Base-by-base conservation (phyloP, 768 basidiomycete species). In the Podaxis rugospora region DNA sequence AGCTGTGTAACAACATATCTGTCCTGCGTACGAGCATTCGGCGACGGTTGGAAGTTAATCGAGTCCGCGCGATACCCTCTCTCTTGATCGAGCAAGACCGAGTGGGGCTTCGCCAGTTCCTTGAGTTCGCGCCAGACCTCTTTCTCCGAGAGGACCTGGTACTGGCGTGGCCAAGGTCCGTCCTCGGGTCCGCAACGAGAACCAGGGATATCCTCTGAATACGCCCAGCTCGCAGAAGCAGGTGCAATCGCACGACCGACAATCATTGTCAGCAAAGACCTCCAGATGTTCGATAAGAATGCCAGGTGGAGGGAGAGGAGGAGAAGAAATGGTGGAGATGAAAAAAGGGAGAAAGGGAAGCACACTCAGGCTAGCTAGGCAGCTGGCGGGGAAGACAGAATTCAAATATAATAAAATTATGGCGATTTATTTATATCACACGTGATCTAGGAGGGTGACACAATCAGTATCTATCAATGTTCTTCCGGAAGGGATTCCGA, bases 41-140 rank as follows among this genome's bases (percentile, higher is more conserved):
- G 73, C 39, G 83, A 86, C 3, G 87, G 87, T 63, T 89, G 87
- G 61, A 89, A 88, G 67, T 88, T 88, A 69, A 89, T 72, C 47
- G 79, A 80, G 65, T 88, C 84, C 4, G 80, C 85, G 9, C 32
- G 65, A 55, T 51, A 62, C 2, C 55, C 57, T 53, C 46, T 56
- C 28, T 64, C 52, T 25, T 65, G 51, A 54, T 57, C 51, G 56
- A 65, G 42, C 44, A 59, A 16, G 42, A 53, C 32, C 44, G 64
- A 61, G 28, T 83, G 82, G 0, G 84, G 84, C 62, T 81, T 80
- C 1, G 85, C 83, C 13, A 84, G 70, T 14, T 73, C 71, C 35
- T 76, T 70, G 42, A 88, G 72, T 63, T 80, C 79, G 11, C 78
- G 69, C 84, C 83, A 85, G 11, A 87, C 72, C 46, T 82, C 80